Evolutionary conservation across 108 stramenopile species (phyloP), one percentile per base, ranked within the genome.

Genomic region (Pseudonitzschia multiseries): DNA sequence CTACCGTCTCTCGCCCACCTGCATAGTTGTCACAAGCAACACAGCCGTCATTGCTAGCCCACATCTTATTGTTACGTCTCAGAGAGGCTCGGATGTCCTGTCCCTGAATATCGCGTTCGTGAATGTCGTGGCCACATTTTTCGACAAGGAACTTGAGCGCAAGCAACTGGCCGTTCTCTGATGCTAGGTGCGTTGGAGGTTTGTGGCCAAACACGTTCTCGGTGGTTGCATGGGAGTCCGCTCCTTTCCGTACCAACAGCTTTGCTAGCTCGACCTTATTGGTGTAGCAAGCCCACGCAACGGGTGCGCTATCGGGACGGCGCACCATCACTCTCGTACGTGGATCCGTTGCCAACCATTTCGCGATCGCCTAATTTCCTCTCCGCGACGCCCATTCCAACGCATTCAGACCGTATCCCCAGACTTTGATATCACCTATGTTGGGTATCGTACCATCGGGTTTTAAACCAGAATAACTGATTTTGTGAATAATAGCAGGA

Each of bases 221-320:
- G 12, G 46, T 66, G 21, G 75, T 76, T 36, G 67, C 29, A 48
- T 63, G 31, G 21, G 75, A 72, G 24, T 76, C 63, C n/a, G 75
- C 75, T 42, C 70, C 75, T 17, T 54, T n/a, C n/a, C 22, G 27
- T 14, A 76, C 61, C 27, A 71, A 29, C 60, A 48, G n/a, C 29
- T 31, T 33, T 32, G 71, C 71, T 2, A 76, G 67, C n/a, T 76
- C 71, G 48, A 76, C 57, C 33, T 65, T 46, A 0, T 66, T 66
- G 31, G 75, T 76, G 32, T 76, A 76, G 63, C 75, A 71, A 14
- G 75, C 75, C 75, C 68, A 69, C n/a, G 68, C 68, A 21, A 69
- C 48, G 9, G 68, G 68, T 52, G 68, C 68, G 50, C 68, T 69
- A 2, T 69, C 68, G n/a, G 20, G 12, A 15, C 26, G 68, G 28